Base-by-base conservation (phyloP, 352 stramenopile species). In the Sclerospora graminicola region DNA sequence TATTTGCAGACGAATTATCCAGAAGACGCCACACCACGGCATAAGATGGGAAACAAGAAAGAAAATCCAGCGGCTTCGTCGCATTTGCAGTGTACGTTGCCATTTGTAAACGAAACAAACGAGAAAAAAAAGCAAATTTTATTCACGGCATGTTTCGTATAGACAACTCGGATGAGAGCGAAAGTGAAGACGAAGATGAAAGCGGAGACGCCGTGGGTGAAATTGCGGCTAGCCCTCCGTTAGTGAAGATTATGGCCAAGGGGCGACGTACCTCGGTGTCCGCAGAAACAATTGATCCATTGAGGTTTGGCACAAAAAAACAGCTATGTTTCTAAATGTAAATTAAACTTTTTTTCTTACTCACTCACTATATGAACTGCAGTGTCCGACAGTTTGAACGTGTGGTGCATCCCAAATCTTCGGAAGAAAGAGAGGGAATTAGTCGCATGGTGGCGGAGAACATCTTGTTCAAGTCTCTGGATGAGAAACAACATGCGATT, bases 391-490 rank as follows among this genome's bases (percentile, higher is more conserved):
- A 82, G n/a, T 87, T 88, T 38, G 73, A 90, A 51, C 68, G 69
- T 31, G 77, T 92, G 35, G 50, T 89, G 46, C 76, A 92, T 60
- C 75, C 79, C 43, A 95, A 95, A 61, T 92, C 81, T 31, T 14
- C 51, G 8, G 69, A 92, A 24, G 84, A 94, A 38, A 66, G 74
- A 28, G 66, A 83, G 5, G 65, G 63, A 6, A 91, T 95, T 33
- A 68, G 63, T 15, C 63, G 69, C 32, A 94, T 95, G 61, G 74
- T 95, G 23, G 74, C 57, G 4, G 82, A 91, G 50, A 94, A 91
- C 60, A 88, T 95, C 51, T 50, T 95, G 33, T 95, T 93, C 67
- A 93, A 93, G 57, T 82, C 84, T 30, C 56, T 95, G 38, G 80
- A 94, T 46, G 75, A 89, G 39, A 91, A 89, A 56, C 81, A 95